phyloP scores from a whole-genome alignment of 345 rosid species.

The Rhodamnia rubescens region DNA sequence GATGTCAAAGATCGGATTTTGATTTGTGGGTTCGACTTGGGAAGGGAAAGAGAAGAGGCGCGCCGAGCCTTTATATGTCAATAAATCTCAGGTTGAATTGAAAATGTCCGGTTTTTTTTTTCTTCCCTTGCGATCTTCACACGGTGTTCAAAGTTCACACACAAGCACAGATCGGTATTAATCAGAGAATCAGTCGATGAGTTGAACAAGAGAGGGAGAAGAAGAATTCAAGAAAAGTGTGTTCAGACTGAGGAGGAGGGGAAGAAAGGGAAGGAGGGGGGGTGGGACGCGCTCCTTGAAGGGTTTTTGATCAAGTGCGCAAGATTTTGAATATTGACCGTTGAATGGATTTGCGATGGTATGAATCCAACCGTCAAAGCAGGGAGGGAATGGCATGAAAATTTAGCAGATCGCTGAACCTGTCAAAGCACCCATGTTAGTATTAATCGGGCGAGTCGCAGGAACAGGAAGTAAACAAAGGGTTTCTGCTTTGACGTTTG shows the following conservation, averaged over 20 bases:
- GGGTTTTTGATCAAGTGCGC: not conserved
- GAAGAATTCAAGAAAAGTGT: constrained; percentile 9
- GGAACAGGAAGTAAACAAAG: not conserved
- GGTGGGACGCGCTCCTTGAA: not conserved
- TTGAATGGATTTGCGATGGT: constrained; percentile 1
- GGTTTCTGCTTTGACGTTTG: not conserved
- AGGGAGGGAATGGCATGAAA: not conserved
- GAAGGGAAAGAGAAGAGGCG: not conserved
- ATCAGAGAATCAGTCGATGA: not conserved
- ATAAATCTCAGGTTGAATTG: not conserved
- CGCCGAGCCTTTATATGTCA: not conserved
- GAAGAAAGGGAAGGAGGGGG: not conserved
- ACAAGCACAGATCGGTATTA: not conserved
- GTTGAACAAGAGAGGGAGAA: not conserved
- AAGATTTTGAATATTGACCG: constrained; percentile 40
- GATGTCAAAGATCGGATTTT: not conserved
- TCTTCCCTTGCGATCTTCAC: not conserved
- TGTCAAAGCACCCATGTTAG: not conserved
- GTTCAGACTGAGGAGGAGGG: constrained; percentile 8
- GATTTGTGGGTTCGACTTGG: not conserved
- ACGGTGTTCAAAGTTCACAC: constrained; percentile 12
- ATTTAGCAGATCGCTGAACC: not conserved
- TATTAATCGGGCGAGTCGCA: not conserved
- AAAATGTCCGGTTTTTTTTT: not conserved
- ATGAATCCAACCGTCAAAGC: not conserved